Percentiles rank a stretch among this genome's conserved stretches.
These are phyloP conservation scores for Oenanthe sinensis DNA, from an alignment of 129 eudicot species.

Conservation along the genomic window DNA sequence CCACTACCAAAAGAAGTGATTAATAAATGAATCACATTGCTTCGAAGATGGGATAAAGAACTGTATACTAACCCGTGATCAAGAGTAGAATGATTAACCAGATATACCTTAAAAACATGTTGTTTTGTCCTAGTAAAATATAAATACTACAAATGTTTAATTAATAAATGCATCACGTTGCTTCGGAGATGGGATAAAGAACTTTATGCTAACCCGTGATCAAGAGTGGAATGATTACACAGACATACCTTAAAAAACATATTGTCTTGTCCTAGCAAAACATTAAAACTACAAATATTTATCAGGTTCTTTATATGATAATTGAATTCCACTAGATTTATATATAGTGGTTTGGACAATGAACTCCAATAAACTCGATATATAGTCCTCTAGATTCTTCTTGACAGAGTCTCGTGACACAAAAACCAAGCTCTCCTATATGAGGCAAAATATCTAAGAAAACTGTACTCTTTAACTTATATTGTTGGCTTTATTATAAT, in stretches of 20 bases:
- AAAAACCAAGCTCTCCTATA: neutral
- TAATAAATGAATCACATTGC: neutral
- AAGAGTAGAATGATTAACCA: neutral
- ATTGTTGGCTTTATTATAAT: neutral
- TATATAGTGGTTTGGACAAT: neutral
- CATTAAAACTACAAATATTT: neutral
- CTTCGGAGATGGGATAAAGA: neutral
- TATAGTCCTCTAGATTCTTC: neutral
- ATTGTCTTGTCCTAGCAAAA: neutral
- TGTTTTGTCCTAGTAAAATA: neutral
- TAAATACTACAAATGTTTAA: neutral
- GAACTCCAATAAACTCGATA: neutral
- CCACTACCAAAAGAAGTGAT: neutral
- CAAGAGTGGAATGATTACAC: neutral
- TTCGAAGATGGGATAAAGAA: neutral
- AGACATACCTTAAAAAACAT: neutral
- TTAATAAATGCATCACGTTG: neutral
- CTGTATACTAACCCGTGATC: neutral
- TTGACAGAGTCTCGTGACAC: conserved; percentile 2
- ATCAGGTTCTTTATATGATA: neutral
- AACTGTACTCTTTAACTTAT: neutral
- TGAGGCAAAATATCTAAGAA: neutral
- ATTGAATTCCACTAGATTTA: neutral
- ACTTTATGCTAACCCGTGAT: neutral
- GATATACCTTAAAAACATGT: neutral